Base-by-base conservation (phyloP, 129 eudicot species). In the Deinandra increscens region DNA sequence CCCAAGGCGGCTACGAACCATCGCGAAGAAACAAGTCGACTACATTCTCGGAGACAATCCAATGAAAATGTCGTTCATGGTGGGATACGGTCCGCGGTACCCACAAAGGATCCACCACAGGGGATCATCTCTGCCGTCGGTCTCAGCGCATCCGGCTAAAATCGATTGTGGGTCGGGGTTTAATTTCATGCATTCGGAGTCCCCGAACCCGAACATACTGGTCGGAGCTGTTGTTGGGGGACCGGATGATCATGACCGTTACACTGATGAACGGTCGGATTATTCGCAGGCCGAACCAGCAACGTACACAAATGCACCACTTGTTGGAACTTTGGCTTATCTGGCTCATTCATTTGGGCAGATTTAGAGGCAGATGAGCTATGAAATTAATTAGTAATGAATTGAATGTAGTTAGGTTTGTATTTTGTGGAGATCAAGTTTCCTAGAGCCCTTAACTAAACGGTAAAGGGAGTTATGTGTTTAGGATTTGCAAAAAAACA, bases 191-290 rank as follows among this genome's bases (percentile, higher is more conserved):
- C 70, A 70, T 70, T 56, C 83, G 23, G 58, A 18, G 22, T 69
- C 66, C n/a, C 74, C 86, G 0, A 75, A 86, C 71, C 78, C 75
- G 0, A 86, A 86, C 39, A 19, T 83, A n/a, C 70, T 86, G 9
- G 39, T 66, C 0, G 91, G 91, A 9, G 91, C 91, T 8, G 73
- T 86, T 7, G 88, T 83, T 0, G 91, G 91, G 7, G 91, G 91
- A 12, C 91, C 91, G 0, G 80, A 75, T 29, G 69, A 20, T 9
- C 64, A 86, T 17, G 91, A 86, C 39, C 48, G 12, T 0, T 86
- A 53, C 54, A n/a, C 22, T 0, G 86, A 86, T 66, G 48, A 63
- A 19, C 78, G 88, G 4, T 29, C 67, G 3, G 84, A 83, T 78
- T 76, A 76, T 38, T 13, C 7, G 0, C 84, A 86, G 3, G 49